Base-by-base conservation (phyloP, 257 asterid species). In the Catharanthus roseus region DNA sequence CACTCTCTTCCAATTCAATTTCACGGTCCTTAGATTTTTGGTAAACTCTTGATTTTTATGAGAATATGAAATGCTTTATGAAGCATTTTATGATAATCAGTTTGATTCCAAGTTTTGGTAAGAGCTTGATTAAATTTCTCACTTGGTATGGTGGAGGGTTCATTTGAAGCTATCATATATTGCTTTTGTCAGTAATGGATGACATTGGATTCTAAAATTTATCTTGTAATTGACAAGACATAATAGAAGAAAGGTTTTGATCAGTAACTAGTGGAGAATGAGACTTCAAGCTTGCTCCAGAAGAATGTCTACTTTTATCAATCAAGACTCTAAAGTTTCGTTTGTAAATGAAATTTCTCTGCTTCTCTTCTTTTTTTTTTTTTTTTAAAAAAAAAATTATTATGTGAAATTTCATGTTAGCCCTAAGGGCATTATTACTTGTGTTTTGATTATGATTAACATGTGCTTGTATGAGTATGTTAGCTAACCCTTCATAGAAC, bases 31-130 rank as follows among this genome's bases (percentile, higher is more conserved):
- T 29, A 58, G 36, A 24, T 26, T 56, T 26, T 6, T 29, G 4
- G 19, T 18, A n/a, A 18, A 18, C 23, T 57, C 19, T 67, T 34
- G 24, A 28, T 53, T 61, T 54, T 49, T 60, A 55, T 65, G 65
- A 28, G 65, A 39, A 56, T 6, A 58, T 69, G 61, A 69, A 63
- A 53, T 69, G 44, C 50, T 67, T 57, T 36, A 21, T 75, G 66
- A 74, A 70, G 23, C 70, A 68, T 60, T 33, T 13, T 34, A 19
- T 28, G 45, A 19, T 19, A 10, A 41, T 62, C 19, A 18, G 44
- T 7, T 8, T 62, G 47, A 44, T 21, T 2, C 19, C 66, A 31
- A 33, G 12, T 31, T 3, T 31, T 31, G 31, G 18, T 57, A 18
- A 1, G 66, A 18, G 28, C n/a, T 34, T 34, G 28, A 62, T 23